phyloP scores from a whole-genome alignment of 1,284 basidiomycete species.

The Irpex rosettiformis region DNA sequence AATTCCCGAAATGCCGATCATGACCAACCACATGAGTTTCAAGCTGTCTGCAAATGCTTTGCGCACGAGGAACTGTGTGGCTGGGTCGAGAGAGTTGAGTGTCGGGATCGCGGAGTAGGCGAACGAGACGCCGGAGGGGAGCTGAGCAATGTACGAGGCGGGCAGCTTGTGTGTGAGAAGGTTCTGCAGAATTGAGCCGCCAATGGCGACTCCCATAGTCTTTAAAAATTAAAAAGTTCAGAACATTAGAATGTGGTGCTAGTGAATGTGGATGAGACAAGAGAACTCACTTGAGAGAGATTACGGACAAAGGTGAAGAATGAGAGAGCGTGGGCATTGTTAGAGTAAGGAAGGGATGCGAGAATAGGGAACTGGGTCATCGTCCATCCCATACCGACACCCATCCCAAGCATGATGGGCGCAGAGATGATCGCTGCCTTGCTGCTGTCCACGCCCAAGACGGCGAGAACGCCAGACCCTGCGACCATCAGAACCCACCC shows the following conservation, averaged over 20 bases:
- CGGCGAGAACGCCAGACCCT: conserved; percentile 15
- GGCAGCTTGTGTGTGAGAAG: conserved; percentile 2
- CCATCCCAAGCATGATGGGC: conserved; percentile 9
- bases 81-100: background rate
- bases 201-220: background rate
- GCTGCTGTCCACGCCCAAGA: conserved; percentile 11
- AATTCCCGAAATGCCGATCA: conserved; percentile 4
- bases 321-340: conserved; percentile 12
- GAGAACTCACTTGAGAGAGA: too few relatives aligned
- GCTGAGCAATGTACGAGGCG: background rate
- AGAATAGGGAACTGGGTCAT: conserved; percentile 18
- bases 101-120: conserved; percentile 12
- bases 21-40: conserved; percentile 3
- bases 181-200: conserved; percentile 5
- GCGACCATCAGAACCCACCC: conserved; percentile 16
- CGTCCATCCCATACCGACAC: conserved; percentile 13
- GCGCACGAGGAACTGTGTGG: background rate
- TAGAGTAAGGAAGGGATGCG: conserved; percentile 4
- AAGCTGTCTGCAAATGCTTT: conserved; percentile 11
- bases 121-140: conserved; percentile 6
- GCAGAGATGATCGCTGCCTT: conserved; percentile 10
- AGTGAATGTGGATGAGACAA: background rate
- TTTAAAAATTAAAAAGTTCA: background rate
- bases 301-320: conserved; percentile 4
- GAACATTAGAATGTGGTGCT: background rate